Percentiles rank a stretch among this genome's conserved stretches.
Conservation (phyloP, 768 basidiomycete species). For the Trametes punicea region DNA sequence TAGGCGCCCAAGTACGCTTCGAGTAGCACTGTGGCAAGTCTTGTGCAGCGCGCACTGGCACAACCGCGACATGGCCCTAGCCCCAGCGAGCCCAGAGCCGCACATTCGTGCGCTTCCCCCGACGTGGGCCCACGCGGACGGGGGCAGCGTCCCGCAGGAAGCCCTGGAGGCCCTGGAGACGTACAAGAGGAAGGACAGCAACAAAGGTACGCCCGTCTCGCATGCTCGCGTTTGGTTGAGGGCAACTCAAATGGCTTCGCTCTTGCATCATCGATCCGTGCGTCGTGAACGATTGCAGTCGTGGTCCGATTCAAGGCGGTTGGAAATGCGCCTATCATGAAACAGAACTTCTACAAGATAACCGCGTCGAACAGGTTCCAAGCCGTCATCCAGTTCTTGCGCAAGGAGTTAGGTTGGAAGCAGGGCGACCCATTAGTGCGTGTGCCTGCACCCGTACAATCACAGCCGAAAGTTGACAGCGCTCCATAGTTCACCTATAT, state of each 20-base stretch:
- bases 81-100: conserved; percentile 23
- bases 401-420: conserved; percentile 88
- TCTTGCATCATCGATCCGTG: not conserved
- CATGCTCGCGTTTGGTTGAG: not conserved
- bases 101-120: conserved; percentile 25
- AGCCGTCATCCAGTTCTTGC: conserved; percentile 89
- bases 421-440: conserved; percentile 79
- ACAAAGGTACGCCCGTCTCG: conserved; percentile 53
- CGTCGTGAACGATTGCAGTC: conserved; percentile 45
- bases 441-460: not conserved
- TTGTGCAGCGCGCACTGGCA: not conserved
- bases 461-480: not conserved
- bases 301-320: conserved; percentile 97
- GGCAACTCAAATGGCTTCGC: not conserved
- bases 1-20: too few species aligned
- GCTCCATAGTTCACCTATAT: conserved; percentile 81
- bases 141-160: conserved; percentile 34
- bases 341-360: conserved; percentile 97
- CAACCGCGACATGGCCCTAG: conserved; percentile 16
- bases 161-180: conserved; percentile 72
- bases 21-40: too few species aligned
- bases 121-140: conserved; percentile 29
- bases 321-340: conserved; percentile 98
- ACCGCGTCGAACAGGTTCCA: conserved; percentile 93
- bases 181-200: conserved; percentile 83